These are phyloP conservation scores for Bromus sterilis DNA, from an alignment of 176 grass and related monocot genomes.

Conservation along the genomic window DNA sequence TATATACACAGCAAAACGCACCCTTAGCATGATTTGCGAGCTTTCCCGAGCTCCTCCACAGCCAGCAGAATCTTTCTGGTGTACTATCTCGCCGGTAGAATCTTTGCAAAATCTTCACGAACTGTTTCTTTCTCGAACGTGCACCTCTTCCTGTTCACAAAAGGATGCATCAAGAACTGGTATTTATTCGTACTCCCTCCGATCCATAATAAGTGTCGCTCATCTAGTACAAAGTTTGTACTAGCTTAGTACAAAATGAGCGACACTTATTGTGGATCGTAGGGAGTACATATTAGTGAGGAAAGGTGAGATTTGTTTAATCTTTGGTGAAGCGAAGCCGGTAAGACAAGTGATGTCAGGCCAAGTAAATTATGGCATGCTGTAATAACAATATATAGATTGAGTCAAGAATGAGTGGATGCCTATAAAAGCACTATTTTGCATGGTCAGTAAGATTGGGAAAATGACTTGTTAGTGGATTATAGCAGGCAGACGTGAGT, in stretches of 20 bases:
- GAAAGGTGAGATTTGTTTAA: background rate
- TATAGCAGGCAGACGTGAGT: background rate
- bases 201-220: too few relatives aligned
- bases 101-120: constrained; percentile 10
- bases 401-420: background rate
- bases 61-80: background rate
- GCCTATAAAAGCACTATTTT: background rate
- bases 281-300: too few relatives aligned
- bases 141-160: background rate
- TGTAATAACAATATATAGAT: background rate
- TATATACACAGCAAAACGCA: too few relatives aligned
- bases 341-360: background rate
- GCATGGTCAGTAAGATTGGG: background rate
- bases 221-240: too few relatives aligned
- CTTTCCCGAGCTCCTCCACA: too few relatives aligned
- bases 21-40: too few relatives aligned
- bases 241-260: too few relatives aligned
- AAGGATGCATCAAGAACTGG: background rate
- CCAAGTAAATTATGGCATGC: background rate
- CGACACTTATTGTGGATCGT: too few relatives aligned
- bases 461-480: background rate
- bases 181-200: background rate
- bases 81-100: background rate
- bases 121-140: background rate
- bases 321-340: background rate